phyloP scores from a whole-genome alignment of 306 rosid genomes.

The Heteromeles arbutifolia region DNA sequence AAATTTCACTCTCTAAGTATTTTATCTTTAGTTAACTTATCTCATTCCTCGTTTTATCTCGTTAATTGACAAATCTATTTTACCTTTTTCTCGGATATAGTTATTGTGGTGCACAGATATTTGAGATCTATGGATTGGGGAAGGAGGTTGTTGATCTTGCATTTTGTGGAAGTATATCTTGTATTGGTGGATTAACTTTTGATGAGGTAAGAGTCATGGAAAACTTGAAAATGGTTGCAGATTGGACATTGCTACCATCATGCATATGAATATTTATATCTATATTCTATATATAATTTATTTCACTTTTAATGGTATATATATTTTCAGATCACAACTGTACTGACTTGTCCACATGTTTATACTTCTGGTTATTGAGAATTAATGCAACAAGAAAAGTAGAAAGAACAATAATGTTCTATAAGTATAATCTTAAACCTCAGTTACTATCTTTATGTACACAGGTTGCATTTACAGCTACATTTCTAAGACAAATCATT shows the following conservation, averaged over 20 bases:
- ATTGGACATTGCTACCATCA: neutral
- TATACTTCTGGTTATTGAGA: neutral
- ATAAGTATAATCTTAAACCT: neutral
- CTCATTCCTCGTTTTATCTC: neutral
- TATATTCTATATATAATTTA: neutral
- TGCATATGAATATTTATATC: neutral
- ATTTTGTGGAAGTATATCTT: conserved; percentile 84
- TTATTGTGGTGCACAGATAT: conserved; percentile 98
- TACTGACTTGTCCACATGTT: neutral
- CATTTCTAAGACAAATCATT: neutral
- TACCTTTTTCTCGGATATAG: conserved; percentile 40
- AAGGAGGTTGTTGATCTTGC: conserved; percentile 83
- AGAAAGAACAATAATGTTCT: neutral
- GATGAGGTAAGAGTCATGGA: conserved; percentile 70
- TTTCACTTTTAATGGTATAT: neutral
- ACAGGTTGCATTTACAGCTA: neutral
- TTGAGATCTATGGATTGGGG: conserved; percentile 93
- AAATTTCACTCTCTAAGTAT: neutral
- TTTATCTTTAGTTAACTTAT: neutral
- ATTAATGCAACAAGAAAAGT: neutral
- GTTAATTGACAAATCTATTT: conserved; percentile 19
- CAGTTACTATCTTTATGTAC: neutral
- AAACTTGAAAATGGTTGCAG: neutral
- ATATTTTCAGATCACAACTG: neutral
- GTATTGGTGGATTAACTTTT: conserved; percentile 88